Evolutionary conservation across 768 basidiomycete species (phyloP), one percentile per base, ranked within the genome.

Genomic region (Russula sp.): DNA sequence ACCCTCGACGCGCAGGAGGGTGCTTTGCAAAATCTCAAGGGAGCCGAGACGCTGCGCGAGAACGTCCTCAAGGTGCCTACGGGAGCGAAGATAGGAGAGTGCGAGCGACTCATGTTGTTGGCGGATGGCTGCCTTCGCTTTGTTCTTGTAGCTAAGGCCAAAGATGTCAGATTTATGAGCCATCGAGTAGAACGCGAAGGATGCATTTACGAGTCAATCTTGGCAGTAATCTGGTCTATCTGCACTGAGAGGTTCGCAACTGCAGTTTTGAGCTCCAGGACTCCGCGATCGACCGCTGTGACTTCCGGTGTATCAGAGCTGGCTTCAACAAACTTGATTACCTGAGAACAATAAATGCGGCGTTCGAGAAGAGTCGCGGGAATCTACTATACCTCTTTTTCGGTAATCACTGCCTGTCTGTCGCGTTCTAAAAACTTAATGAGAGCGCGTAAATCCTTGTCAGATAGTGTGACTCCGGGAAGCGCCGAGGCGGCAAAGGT

Each of bases 391-490:
- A 93, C 93, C 65, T 86, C 84, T 63, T 82, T 79, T 52, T 90
- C 83, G 13, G 81, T 75, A 0, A 90, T 78, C 13, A 96, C 65
- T 0, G 80, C 78, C 16, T 75, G 76, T 68, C 78, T 80, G 70
- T 98, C 95, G 54, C 95, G 79, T 70, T 88, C 82, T 47, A 98
- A 74, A 72, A 84, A 93, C 74, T 79, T 87, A 39, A 97, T 47
- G 36, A 98, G 70, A 7, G 93, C 81, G 59, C 78, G 81, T 36
- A 82, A 72, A 70, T 98, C 96, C 29, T 68, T 68, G 61, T 84
- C 82, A 11, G 84, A 79, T 60, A 94, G 67, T 0, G 77, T 74
- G 3, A 71, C 73, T 11, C 70, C 73, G 2, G 79, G 76, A 39
- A 82, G 67, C 4, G 75, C 74, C 11, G 70, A 72, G 18, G 62